phyloP scores from a whole-genome alignment of 2,329 filamentous ascomycete species.

The Ceratocystis eucalypticola region DNA sequence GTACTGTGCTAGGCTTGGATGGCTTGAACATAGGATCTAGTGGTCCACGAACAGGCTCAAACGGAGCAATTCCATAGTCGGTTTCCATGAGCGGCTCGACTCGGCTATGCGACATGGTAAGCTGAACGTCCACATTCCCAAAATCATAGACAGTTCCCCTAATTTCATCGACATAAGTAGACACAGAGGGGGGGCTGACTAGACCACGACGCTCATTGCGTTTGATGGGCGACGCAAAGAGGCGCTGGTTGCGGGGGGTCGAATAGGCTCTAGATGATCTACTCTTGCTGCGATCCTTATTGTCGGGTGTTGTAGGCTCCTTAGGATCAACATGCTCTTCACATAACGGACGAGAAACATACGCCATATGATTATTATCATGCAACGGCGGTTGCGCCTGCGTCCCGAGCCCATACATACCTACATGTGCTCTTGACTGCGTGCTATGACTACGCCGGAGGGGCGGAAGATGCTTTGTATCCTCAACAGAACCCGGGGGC shows the following conservation, averaged over 20 bases:
- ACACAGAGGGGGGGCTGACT: conserved; percentile 10
- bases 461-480: conserved; percentile 9
- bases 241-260: conserved; percentile 5
- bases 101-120: conserved; percentile 13
- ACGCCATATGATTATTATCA: neutral
- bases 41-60: conserved; percentile 23
- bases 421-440: neutral
- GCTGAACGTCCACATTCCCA: conserved; percentile 24
- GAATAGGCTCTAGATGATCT: neutral
- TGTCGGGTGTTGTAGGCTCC: neutral
- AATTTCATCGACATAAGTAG: conserved; percentile 31
- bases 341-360: neutral
- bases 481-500: neutral
- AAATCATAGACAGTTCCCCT: conserved; percentile 34
- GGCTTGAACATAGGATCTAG: conserved; percentile 33
- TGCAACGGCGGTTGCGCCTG: neutral
- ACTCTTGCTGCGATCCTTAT: neutral
- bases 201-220: neutral
- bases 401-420: neutral
- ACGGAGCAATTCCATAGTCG: conserved; percentile 23
- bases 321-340: neutral
- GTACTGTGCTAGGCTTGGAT: conserved; percentile 35
- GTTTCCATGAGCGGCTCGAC: conserved; percentile 18
- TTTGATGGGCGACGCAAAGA: conserved; percentile 14
- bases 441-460: conserved; percentile 14